Base-by-base conservation (phyloP, 2,329 filamentous ascomycete species). In the Sporothrix euskadiensis region DNA sequence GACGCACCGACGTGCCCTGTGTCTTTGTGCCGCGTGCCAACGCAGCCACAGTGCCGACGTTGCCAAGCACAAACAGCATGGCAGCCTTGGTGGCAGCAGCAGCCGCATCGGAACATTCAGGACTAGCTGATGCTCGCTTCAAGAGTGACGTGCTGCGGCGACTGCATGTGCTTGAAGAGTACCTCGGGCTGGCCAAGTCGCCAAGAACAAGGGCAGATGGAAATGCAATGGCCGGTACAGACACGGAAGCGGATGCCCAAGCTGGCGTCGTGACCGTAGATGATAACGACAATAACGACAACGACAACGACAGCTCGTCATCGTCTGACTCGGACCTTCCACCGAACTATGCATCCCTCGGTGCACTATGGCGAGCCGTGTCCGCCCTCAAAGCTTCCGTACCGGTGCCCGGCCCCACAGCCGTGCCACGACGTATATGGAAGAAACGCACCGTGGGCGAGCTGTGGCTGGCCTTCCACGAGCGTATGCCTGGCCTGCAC, bases 401-500 rank as follows among this genome's bases (percentile, higher is more conserved):
- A 1, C 49, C 59, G 7, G 54, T 61, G 14, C n/a, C 57, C 4
- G 66, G 57, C 2, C 49, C 59, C 4, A 30, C 68, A 10, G 16
- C 52, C 3, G 66, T 71, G 6, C 72, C 71, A 1, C 39, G 22
- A 0, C 56, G 57, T 2, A 54, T 76, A n/a, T 76, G 75, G 75
- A 63, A 71, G 30, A 65, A 68, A 26, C 30, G 49, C n/a, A 73
- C 73, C 0, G 71, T 75, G 3, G 66, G 69, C 19, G 69, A 57
- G n/a, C 73, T 75, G 4, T 75, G 75, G 74, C 41, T 56, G 32
- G 66, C 72, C 22, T 85, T 85, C 69, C 81, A 85, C 73, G 81
- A 83, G 44, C 82, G 80, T 47, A 84, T 84, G 80, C 83, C 82
- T 0, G 82, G 82, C 0, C 76, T 85, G 3, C 84, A 85, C 74